Conservation (phyloP, 2,329 filamentous ascomycete genomes). For the Neocatenulostroma microsporum region DNA sequence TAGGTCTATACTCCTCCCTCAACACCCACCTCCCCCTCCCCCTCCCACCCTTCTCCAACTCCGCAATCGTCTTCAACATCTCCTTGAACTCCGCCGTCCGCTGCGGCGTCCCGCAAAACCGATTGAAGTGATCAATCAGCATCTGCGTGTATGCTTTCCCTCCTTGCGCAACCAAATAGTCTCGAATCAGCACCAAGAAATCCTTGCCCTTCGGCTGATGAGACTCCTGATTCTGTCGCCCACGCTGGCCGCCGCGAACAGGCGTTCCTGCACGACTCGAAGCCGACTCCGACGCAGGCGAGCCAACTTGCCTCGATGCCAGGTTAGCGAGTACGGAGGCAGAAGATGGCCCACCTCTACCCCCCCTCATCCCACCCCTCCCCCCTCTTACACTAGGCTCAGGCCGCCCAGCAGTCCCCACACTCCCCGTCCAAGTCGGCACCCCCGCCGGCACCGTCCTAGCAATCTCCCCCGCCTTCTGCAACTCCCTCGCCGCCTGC, state of each 20-base stretch:
- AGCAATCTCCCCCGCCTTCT: conserved; percentile 64
- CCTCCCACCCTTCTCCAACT: conserved; percentile 48
- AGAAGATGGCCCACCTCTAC: conserved; percentile 35
- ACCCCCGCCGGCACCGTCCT: conserved; percentile 68
- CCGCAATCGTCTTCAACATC: conserved; percentile 69
- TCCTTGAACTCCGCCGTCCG: conserved; percentile 73
- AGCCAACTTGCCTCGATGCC: conserved; percentile 32
- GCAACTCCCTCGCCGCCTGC: conserved; percentile 67
- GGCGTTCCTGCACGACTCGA: conserved; percentile 23
- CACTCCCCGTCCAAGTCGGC: conserved; percentile 87
- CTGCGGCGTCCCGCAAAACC: conserved; percentile 60
- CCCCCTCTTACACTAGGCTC: no score
- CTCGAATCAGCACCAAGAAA: conserved; percentile 54
- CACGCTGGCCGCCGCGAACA: conserved; percentile 17
- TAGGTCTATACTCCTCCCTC: conserved; percentile 54
- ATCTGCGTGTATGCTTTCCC: conserved; percentile 75
- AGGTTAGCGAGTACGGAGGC: conserved; percentile 38
- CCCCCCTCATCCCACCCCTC: conserved; percentile 19
- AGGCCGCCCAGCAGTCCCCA: conserved; percentile 68
- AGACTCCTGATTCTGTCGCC: conserved; percentile 8
- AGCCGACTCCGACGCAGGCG: conserved; percentile 21
- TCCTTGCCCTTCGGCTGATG: conserved; percentile 33
- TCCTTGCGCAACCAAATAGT: conserved; percentile 70
- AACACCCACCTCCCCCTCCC: conserved; percentile 51
- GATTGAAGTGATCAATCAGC: conserved; percentile 83